These are phyloP conservation scores for Henningerozyma blattae DNA, from an alignment of 805 yeast species.

Conservation along the genomic window DNA sequence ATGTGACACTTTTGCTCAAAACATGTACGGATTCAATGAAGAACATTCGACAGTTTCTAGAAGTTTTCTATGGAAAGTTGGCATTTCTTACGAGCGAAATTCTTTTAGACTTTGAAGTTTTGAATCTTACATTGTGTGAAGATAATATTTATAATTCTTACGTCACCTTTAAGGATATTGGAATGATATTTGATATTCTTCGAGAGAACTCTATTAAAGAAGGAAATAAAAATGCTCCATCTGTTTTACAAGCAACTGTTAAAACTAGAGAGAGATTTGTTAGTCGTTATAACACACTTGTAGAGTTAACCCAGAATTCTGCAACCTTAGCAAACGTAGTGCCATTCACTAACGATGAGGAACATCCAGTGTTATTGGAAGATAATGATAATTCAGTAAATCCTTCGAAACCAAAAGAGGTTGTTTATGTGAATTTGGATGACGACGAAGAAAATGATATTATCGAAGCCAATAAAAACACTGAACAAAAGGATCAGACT, in stretches of 20 bases:
- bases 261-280: conserved; percentile 21
- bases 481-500: no score
- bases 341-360: conserved; percentile 22
- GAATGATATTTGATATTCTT: conserved; percentile 20
- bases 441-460: conserved; percentile 13
- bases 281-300: conserved; percentile 23
- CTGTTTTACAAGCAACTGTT: conserved; percentile 9
- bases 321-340: conserved; percentile 20
- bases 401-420: conserved; percentile 5
- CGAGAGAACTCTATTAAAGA: conserved; percentile 15
- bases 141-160: conserved; percentile 24
- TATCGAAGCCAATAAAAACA: no score
- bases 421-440: conserved; percentile 15
- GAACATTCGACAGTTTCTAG: conserved; percentile 15
- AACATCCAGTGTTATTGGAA: conserved; percentile 23
- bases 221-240: conserved; percentile 13
- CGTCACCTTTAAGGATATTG: conserved; percentile 20
- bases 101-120: conserved; percentile 14
- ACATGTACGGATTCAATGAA: conserved; percentile 14
- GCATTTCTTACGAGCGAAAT: conserved; percentile 20
- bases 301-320: conserved; percentile 22
- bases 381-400: conserved; percentile 8
- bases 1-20: conserved; percentile 6
- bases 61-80: conserved; percentile 12
- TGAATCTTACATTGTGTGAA: conserved; percentile 22